Evolutionary conservation across 2,329 filamentous ascomycete genomes (phyloP).

Genomic region (Curvularia hawaiiensis): DNA sequence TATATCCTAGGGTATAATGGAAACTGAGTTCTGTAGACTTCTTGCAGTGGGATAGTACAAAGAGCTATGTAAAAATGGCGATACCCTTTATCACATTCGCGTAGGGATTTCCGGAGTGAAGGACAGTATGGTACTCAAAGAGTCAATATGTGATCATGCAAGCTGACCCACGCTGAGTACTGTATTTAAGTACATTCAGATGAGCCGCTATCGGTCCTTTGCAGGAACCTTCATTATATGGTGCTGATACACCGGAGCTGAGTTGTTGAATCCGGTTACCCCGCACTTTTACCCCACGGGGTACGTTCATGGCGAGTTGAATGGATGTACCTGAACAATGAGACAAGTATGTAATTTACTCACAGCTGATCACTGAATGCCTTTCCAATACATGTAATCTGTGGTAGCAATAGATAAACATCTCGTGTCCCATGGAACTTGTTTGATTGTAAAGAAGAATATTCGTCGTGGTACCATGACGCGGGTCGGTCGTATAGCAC

Average conservation of each 20-base stretch:
- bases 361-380: neutral
- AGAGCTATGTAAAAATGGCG: neutral
- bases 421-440: neutral
- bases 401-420: neutral
- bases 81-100: neutral
- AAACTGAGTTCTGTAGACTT: neutral
- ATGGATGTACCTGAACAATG: neutral
- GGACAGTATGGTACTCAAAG: neutral
- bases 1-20: neutral
- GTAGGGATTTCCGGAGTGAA: neutral
- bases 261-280: constrained; percentile 34
- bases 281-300: constrained; percentile 41
- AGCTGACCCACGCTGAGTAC: constrained; percentile 5
- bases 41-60: neutral
- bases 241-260: constrained; percentile 26
- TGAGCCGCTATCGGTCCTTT: constrained; percentile 36
- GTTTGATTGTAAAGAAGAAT: neutral
- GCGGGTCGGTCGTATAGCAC: constrained; percentile 8
- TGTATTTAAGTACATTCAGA: constrained; percentile 16
- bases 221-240: constrained; percentile 31
- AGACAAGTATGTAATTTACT: neutral
- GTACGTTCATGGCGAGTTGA: constrained; percentile 7
- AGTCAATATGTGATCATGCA: neutral
- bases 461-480: constrained; percentile 4
- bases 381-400: neutral